These are phyloP conservation scores for Rhexocercosporidium sp. DNA, from an alignment of 2,329 filamentous ascomycete species.

Conservation along the genomic window DNA sequence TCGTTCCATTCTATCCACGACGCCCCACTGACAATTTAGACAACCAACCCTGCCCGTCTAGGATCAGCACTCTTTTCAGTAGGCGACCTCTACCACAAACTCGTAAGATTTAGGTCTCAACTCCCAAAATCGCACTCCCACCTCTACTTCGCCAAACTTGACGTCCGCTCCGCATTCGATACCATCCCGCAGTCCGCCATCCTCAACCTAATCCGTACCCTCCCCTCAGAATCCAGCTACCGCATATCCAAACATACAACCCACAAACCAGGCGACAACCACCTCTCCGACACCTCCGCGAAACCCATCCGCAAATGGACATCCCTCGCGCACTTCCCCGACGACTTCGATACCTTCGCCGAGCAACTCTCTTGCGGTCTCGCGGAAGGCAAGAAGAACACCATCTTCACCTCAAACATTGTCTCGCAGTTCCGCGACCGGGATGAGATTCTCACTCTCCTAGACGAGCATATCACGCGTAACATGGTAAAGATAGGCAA, in stretches of 20 bases:
- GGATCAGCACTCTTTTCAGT: constrained; percentile 83
- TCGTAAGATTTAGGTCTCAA: constrained; percentile 70
- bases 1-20: background rate
- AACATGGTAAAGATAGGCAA: constrained; percentile 91
- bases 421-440: constrained; percentile 62
- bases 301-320: constrained; percentile 40
- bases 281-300: constrained; percentile 12
- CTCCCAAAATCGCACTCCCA: constrained; percentile 48
- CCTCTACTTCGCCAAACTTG: constrained; percentile 89
- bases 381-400: constrained; percentile 55
- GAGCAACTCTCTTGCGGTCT: constrained; percentile 37
- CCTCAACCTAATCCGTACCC: constrained; percentile 66
- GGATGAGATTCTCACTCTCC: constrained; percentile 67
- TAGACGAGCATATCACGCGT: constrained; percentile 78
- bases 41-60: constrained; percentile 61
- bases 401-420: constrained; percentile 77
- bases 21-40: constrained; percentile 42
- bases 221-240: constrained; percentile 66
- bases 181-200: constrained; percentile 86
- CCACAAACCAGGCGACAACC: constrained; percentile 56
- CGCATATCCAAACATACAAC: constrained; percentile 76
- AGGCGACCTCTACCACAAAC: constrained; percentile 75
- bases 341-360: constrained; percentile 40
- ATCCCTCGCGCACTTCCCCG: constrained; percentile 36
- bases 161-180: constrained; percentile 92